These are phyloP conservation scores for Arthroderma sp. DNA, from an alignment of 2,329 filamentous ascomycete species.

Conservation along the genomic window DNA sequence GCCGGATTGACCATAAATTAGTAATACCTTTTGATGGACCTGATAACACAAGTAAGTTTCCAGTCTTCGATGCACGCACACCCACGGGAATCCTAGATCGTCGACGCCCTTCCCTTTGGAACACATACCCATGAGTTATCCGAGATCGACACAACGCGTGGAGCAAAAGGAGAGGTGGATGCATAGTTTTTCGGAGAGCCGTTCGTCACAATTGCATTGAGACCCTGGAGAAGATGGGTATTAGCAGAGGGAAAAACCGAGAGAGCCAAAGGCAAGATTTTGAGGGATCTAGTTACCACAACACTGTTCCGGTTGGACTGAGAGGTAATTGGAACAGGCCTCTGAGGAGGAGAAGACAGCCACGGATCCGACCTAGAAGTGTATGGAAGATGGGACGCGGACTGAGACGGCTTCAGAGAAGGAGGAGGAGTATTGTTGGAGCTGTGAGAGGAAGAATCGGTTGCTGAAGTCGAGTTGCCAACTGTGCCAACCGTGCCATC, in stretches of 20 bases:
- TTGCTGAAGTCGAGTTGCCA: constrained; percentile 39
- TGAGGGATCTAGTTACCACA: constrained; percentile 21
- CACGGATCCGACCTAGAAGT: constrained; percentile 27
- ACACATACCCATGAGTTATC: constrained; percentile 70
- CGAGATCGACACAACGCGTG: constrained; percentile 61
- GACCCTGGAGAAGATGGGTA: constrained; percentile 18
- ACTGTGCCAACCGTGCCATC: not conserved
- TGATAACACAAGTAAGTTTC: constrained; percentile 23
- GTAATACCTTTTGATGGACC: constrained; percentile 83
- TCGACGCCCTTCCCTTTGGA: not conserved
- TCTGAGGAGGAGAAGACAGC: constrained; percentile 32
- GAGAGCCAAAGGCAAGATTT: not conserved
- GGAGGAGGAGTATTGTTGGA: constrained; percentile 59
- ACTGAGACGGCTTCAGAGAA: constrained; percentile 53
- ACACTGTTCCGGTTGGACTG: constrained; percentile 31
- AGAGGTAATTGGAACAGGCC: constrained; percentile 31
- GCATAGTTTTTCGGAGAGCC: constrained; percentile 36
- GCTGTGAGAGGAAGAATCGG: constrained; percentile 46
- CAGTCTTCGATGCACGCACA: not conserved
- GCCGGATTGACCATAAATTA: constrained; percentile 69
- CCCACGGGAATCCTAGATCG: no score
- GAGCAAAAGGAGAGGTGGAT: constrained; percentile 65
- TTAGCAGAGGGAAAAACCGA: constrained; percentile 1
- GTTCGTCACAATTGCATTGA: constrained; percentile 20
- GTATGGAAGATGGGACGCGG: constrained; percentile 47